Base-by-base conservation (phyloP, 306 rosid genomes). In the Prunus dulcis region DNA sequence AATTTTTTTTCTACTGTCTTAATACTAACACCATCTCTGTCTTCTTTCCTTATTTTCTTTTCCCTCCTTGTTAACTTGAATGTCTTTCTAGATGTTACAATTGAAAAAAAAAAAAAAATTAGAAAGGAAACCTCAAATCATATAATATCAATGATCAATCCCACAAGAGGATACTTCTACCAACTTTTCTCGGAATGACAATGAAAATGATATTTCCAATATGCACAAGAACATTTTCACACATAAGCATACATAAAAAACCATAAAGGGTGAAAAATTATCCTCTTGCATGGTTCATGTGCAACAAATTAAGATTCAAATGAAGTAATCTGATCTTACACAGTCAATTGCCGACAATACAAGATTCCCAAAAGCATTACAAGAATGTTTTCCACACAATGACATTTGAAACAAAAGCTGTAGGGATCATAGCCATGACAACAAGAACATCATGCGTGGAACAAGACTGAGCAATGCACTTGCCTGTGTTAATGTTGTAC, bases 401-500 rank as follows among this genome's bases (percentile, higher is more conserved):
- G 34, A 32, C 34, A 32, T 32, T 32, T 32, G 34, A 51, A 65
- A n/a, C 74, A 73, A 65, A 14, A 74, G 64, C n/a, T 30, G 9
- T 45, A 32, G 22, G 25, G 60, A 47, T 57, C 9, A 64, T 13
- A 62, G 67, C n/a, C 32, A 22, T 23, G 51, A 30, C 13, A 63
- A 4, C 56, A 41, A 65, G 18, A 53, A 32, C 28, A 41, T 66
- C 1, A 60, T 38, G 23, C 10, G 49, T 18, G 69, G 12, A 56
- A 64, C 67, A 12, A n/a, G 15, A 41, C 47, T 23, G 57, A 76
- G 53, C 69, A 49, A 64, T 13, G 46, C 22, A 79, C 88, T 83
- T 82, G 81, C 95, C 95, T 87, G 96, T 2, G 96, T 90, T 79
- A 90, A 78, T 9, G 92, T 76, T n/a, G 96, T 90, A 55, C 92